phyloP scores from a whole-genome alignment of 192 early-diverging fungal genomes.

The Coemansia sp. region DNA sequence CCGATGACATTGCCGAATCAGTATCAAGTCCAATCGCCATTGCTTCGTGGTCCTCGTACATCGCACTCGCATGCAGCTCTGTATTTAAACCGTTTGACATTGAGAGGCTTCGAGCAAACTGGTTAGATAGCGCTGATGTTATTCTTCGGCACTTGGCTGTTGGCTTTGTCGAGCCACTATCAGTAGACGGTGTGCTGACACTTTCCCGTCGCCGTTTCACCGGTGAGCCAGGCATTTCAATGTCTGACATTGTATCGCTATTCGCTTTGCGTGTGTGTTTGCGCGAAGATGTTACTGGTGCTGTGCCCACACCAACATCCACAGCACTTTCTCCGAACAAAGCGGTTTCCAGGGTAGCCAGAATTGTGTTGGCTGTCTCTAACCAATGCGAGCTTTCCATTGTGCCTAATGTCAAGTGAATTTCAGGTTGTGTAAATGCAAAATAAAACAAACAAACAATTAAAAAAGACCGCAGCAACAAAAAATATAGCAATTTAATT shows the following conservation, averaged over 20 bases:
- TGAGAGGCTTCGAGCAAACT: conserved; percentile 53
- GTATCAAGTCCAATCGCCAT: neutral
- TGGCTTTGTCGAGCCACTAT: conserved; percentile 18
- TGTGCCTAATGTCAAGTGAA: neutral
- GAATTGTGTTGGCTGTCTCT: neutral
- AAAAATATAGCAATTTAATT: neutral
- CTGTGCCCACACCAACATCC: neutral
- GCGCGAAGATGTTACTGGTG: conserved; percentile 7
- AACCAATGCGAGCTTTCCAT: neutral
- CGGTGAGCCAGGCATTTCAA: conserved; percentile 34
- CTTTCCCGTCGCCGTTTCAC: conserved; percentile 50
- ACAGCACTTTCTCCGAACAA: conserved; percentile 31
- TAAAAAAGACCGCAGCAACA: neutral
- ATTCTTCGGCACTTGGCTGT: conserved; percentile 40
- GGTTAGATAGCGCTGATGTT: conserved; percentile 40
- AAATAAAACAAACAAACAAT: neutral
- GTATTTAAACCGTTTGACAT: conserved; percentile 14
- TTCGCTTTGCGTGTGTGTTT: conserved; percentile 38
- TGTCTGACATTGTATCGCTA: conserved; percentile 47
- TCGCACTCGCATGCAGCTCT: neutral
- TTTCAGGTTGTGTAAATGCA: conserved; percentile 3
- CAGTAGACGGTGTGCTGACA: conserved; percentile 7
- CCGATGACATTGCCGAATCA: conserved; percentile 17
- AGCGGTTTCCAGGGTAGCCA: conserved; percentile 25
- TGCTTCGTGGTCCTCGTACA: neutral